phyloP scores from a whole-genome alignment of 805 yeast species.

The Metschnikowia kunwiensis region DNA sequence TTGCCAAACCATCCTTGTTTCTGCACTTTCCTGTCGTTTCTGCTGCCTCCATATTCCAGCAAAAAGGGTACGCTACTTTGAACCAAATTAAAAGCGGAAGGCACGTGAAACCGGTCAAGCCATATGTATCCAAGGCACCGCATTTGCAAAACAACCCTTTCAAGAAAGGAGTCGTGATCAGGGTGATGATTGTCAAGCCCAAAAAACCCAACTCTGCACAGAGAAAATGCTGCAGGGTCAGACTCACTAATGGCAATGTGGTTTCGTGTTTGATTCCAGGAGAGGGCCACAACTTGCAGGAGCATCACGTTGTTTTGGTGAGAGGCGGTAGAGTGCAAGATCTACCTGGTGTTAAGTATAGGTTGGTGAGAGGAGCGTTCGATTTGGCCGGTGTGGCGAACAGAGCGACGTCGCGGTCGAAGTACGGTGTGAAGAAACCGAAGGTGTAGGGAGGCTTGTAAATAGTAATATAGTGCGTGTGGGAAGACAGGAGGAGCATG shows the following conservation, averaged over 20 bases:
- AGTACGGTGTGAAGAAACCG: constrained; percentile 90
- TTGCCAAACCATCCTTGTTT: constrained; percentile 5
- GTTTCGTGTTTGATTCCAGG: constrained; percentile 96
- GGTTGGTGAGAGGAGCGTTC: constrained; percentile 86
- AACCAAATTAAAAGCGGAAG: constrained; percentile 74
- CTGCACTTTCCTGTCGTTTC: constrained; percentile 2
- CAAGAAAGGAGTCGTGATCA: constrained; percentile 86
- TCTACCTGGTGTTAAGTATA: constrained; percentile 97
- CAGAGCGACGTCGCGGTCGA: constrained; percentile 83
- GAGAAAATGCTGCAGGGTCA: constrained; percentile 93
- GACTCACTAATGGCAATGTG: constrained; percentile 84
- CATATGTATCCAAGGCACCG: constrained; percentile 62
- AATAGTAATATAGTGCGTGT: too few species aligned
- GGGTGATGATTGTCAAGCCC: constrained; percentile 94
- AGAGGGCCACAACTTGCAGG: constrained; percentile 97
- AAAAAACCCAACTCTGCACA: constrained; percentile 98
- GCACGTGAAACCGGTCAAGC: constrained; percentile 47
- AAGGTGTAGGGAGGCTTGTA: constrained; percentile 31
- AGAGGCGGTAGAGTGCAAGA: constrained; percentile 99
- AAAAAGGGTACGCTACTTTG: constrained; percentile 62
- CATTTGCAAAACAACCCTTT: constrained; percentile 82
- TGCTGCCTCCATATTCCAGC: constrained; percentile 20
- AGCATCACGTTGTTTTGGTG: constrained; percentile 91
- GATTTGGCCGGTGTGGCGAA: constrained; percentile 95
- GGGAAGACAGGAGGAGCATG: too few species aligned